A percentile compares a stretch with the other conserved stretches of the same genome.
These are phyloP conservation scores for Lentinula guzmanii DNA, from an alignment of 768 basidiomycete species.

Conservation along the genomic window DNA sequence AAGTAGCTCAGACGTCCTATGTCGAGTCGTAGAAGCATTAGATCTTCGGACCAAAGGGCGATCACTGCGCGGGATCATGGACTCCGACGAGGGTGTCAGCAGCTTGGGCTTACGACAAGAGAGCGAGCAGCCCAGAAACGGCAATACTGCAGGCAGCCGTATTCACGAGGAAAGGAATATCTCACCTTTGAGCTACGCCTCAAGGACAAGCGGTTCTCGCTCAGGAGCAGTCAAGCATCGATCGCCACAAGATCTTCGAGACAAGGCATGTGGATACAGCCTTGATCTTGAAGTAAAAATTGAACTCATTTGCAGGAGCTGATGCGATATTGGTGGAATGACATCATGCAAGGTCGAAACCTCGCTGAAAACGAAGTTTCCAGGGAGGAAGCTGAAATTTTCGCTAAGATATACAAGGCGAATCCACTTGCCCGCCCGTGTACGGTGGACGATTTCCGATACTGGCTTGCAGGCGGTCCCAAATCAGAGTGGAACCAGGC, in stretches of 20 bases:
- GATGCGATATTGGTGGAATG: neutral
- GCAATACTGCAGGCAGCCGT: too few relatives aligned
- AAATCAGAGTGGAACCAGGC: too few relatives aligned
- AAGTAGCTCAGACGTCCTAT: too few relatives aligned
- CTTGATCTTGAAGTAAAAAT: neutral
- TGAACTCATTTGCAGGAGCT: neutral
- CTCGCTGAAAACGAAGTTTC: neutral
- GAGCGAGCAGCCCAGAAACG: too few relatives aligned
- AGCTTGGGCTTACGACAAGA: too few relatives aligned
- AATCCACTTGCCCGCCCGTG: neutral
- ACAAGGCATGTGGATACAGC: neutral
- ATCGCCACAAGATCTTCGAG: neutral
- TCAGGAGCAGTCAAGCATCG: neutral
- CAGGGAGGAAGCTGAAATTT: neutral
- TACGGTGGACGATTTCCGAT: neutral
- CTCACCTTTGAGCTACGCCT: too few relatives aligned
- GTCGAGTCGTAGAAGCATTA: too few relatives aligned
- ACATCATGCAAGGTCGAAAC: neutral
- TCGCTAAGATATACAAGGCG: neutral
- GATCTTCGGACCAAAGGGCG: too few relatives aligned
- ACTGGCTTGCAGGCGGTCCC: neutral
- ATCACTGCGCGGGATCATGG: too few relatives aligned
- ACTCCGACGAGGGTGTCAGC: too few relatives aligned
- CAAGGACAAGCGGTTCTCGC: neutral
- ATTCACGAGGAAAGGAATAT: too few relatives aligned